phyloP scores from a whole-genome alignment of 371 early-diverging fungal species.

The Circinella minor region DNA sequence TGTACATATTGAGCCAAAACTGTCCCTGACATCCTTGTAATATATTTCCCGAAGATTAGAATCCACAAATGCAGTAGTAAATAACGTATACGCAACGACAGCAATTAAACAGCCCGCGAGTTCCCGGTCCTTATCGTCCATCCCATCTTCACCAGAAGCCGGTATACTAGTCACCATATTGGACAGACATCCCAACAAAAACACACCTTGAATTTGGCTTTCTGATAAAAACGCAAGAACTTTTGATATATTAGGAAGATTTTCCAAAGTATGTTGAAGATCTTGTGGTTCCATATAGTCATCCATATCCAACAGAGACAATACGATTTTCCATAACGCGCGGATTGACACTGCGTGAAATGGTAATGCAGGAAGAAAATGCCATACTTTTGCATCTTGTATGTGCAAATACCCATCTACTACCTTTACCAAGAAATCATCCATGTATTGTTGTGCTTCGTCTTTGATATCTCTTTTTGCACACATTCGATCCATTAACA shows the following conservation, averaged over 20 bases:
- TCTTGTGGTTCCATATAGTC: conserved; percentile 18
- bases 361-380: conserved; percentile 56
- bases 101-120: conserved; percentile 33
- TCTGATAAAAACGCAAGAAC: conserved; percentile 29
- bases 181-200: conserved; percentile 38
- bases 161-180: conserved; percentile 39
- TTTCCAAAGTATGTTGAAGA: conserved; percentile 18
- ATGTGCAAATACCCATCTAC: conserved; percentile 28
- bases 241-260: conserved; percentile 26
- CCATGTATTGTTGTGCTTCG: conserved; percentile 25
- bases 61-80: conserved; percentile 55
- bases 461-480: conserved; percentile 7
- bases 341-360: conserved; percentile 49
- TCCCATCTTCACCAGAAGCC: conserved; percentile 21
- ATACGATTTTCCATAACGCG: conserved; percentile 37
- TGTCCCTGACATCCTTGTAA: conserved; percentile 57
- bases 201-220: conserved; percentile 38
- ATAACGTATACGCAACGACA: conserved; percentile 45
- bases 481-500: conserved; percentile 31
- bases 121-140: conserved; percentile 16
- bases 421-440: conserved; percentile 18
- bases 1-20: conserved; percentile 46
- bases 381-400: conserved; percentile 40
- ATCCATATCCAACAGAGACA: conserved; percentile 28
- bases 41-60: conserved; percentile 42